Evolutionary conservation across 2,329 filamentous ascomycete species (phyloP).

Genomic region (Aspergillus bombycis): DNA sequence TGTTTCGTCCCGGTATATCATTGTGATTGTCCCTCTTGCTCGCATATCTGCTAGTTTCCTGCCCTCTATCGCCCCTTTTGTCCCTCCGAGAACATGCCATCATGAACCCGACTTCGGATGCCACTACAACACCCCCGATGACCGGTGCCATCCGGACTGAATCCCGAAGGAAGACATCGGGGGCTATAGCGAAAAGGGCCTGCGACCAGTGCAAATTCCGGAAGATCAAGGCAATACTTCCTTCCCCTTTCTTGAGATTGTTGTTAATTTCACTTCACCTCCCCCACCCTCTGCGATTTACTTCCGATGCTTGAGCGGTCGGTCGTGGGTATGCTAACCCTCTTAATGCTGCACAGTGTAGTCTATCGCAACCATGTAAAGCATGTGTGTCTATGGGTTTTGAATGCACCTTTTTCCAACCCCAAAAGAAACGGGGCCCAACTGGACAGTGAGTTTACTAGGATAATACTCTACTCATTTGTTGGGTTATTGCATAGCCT

Average conservation of each 20-base stretch:
- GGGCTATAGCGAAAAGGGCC: slow-evolving; percentile 37
- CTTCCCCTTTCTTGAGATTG: not conserved
- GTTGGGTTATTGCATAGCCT: not conserved
- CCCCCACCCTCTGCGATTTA: not conserved
- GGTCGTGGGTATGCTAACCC: slow-evolving; percentile 6
- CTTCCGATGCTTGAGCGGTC: slow-evolving; percentile 1
- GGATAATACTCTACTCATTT: not conserved
- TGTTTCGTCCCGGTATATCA: not conserved
- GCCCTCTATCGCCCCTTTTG: not conserved
- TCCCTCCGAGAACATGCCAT: slow-evolving; percentile 21
- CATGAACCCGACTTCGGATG: slow-evolving; percentile 30
- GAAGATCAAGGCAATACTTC: slow-evolving; percentile 38
- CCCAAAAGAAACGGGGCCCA: slow-evolving; percentile 47
- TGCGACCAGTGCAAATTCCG: slow-evolving; percentile 48
- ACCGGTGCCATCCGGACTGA: slow-evolving; percentile 27
- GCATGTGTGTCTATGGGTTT: slow-evolving; percentile 43
- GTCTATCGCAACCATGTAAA: slow-evolving; percentile 43
- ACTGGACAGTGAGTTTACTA: slow-evolving; percentile 37
- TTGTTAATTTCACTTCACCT: not conserved
- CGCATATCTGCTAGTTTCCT: not conserved
- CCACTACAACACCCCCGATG: slow-evolving; percentile 22
- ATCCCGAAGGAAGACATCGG: slow-evolving; percentile 26
- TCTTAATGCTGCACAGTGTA: slow-evolving; percentile 33
- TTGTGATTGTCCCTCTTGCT: not conserved
- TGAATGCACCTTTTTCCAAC: slow-evolving; percentile 46